Conservation (phyloP, 495 filamentous ascomycete species). For the Hypoxylon lienhwacheense region DNA sequence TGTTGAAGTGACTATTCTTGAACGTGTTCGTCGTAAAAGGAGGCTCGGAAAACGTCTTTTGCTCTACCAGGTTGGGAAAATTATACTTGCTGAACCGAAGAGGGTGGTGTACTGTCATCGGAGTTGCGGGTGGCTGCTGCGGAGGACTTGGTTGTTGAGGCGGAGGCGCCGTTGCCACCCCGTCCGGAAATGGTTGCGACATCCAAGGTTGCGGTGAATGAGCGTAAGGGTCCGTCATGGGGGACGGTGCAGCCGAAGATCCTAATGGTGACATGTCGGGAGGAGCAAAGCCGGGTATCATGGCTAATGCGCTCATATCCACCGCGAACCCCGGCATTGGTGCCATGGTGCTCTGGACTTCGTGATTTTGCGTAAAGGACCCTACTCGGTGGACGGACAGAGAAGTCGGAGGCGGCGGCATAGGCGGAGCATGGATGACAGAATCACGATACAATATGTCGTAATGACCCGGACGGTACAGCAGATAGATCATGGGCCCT, state of each 20-base stretch:
- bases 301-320: constrained; percentile 47
- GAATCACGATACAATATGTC: constrained; percentile 80
- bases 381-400: constrained; percentile 56
- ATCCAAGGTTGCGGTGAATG: constrained; percentile 49
- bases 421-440: constrained; percentile 46
- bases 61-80: constrained; percentile 44
- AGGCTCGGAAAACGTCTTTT: constrained; percentile 49
- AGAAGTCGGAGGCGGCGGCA: constrained; percentile 53
- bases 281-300: constrained; percentile 50
- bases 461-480: constrained; percentile 80
- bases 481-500: constrained; percentile 51
- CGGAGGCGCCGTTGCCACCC: constrained; percentile 31
- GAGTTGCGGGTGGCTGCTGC: constrained; percentile 29
- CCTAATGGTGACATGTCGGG: constrained; percentile 39
- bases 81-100: constrained; percentile 53
- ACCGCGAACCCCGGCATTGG: constrained; percentile 44
- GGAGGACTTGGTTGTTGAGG: constrained; percentile 42
- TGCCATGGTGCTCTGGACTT: constrained; percentile 44
- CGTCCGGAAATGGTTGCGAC: constrained; percentile 40
- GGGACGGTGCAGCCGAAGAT: constrained; percentile 34
- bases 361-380: constrained; percentile 44
- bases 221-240: constrained; percentile 41
- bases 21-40: constrained; percentile 57
- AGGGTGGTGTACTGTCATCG: constrained; percentile 42
- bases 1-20: constrained; percentile 72